Base-by-base conservation (phyloP, 805 yeast species). In the Candida quercuum region DNA sequence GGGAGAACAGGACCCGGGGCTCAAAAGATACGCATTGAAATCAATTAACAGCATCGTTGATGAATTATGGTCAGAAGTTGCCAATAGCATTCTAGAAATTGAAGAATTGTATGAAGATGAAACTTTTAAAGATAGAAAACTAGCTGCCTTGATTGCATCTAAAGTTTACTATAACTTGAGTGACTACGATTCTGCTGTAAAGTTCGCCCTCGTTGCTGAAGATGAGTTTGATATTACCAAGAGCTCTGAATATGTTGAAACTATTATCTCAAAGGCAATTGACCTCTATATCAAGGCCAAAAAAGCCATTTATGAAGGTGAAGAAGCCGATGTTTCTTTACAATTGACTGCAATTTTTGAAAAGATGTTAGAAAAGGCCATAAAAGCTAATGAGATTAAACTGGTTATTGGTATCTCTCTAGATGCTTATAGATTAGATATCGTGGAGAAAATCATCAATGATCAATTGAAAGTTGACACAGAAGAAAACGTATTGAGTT, bases 21-120 rank as follows among this genome's bases (percentile, higher is more conserved):
- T 93, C 48, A 89, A 87, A 60, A 70, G 81, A 25, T 86, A 86
- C 57, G 99, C 98, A 15, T 72, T 93, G 55, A 68, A 81, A 39
- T 80, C 95, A 15, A 75, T 93, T 48, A 85, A 88, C 57, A 73
- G 67, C 20, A 74, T 84, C 35, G 96, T 87, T 36, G 95, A 88
- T 64, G 89, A 86, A 61, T 72, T 87, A 41, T 93, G 99, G 99
- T 87, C 99, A 3, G 98, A 93, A 67, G 85, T 93, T 40, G 95
- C 99, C 40, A 93, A 93, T 64, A 80, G 75, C 54, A 76, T 93
- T 43, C 69, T 86, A 21, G 88, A 85, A 38, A 84, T 93, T 53
- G 99, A 93, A 65, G 95, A 87, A 46, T 68, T 93, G 38, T 88
- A 81, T 54, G 98, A 93, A 63, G 95, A 91, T 59, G 72, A 74